These are phyloP conservation scores for Yamadazyma olivae DNA, from an alignment of 805 yeast genomes.

Conservation along the genomic window DNA sequence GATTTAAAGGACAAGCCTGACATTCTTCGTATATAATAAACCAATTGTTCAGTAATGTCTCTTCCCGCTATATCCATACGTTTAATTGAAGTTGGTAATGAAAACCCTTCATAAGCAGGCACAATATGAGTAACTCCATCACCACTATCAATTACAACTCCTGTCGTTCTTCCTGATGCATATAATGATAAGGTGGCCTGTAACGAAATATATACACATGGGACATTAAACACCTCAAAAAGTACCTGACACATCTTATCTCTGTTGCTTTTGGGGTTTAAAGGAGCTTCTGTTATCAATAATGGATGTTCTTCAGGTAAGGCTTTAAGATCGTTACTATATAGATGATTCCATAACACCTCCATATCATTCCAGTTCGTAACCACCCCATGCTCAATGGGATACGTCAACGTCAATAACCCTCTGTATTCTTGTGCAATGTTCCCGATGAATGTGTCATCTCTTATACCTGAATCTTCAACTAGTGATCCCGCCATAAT, in stretches of 20 bases:
- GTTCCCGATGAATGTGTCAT: slow-evolving; percentile 71
- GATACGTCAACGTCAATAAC: slow-evolving; percentile 64
- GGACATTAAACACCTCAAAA: slow-evolving; percentile 71
- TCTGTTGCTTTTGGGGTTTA: slow-evolving; percentile 65
- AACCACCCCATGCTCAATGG: slow-evolving; percentile 77
- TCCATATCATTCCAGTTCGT: slow-evolving; percentile 88
- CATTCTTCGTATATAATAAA: slow-evolving; percentile 60
- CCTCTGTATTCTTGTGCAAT: slow-evolving; percentile 77
- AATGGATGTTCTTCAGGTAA: slow-evolving; percentile 81
- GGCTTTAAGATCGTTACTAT: slow-evolving; percentile 54
- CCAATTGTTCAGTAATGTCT: slow-evolving; percentile 76
- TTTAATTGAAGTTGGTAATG: slow-evolving; percentile 67
- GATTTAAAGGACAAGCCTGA: slow-evolving; percentile 62
- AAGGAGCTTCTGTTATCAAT: slow-evolving; percentile 83
- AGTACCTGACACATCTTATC: slow-evolving; percentile 59
- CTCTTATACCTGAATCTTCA: slow-evolving; percentile 45
- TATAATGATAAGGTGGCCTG: slow-evolving; percentile 83
- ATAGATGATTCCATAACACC: slow-evolving; percentile 68
- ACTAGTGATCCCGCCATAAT: slow-evolving; percentile 59
- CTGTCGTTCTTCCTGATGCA: slow-evolving; percentile 89
- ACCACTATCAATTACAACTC: slow-evolving; percentile 86
- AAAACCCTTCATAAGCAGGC: slow-evolving; percentile 88
- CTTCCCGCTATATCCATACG: slow-evolving; percentile 83
- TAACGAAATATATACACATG: slow-evolving; percentile 68
- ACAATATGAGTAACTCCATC: slow-evolving; percentile 89